Conservation (phyloP, 208 protist species). For the Crithidia sp. region DNA sequence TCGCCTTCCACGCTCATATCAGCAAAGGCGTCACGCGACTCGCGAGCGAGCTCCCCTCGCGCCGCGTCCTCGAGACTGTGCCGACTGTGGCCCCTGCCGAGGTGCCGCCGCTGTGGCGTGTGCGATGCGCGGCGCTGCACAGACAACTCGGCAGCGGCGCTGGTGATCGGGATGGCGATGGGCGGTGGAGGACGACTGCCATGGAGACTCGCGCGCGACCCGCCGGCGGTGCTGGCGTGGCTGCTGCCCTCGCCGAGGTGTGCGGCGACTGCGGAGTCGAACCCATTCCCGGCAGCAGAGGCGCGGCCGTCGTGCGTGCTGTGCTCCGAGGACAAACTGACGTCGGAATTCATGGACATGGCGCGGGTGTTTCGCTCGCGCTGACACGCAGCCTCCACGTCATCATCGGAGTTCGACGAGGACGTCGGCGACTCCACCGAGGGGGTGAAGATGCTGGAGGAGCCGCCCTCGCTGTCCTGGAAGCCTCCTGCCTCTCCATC, state of each 20-base stretch:
- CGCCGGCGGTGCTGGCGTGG: conserved; percentile 1
- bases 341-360: conserved; percentile 7
- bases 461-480: not conserved
- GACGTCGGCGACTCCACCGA: conserved; percentile 30
- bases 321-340: conserved; percentile 25
- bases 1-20: not conserved
- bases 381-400: not conserved
- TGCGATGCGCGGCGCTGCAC: not conserved
- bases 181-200: not conserved
- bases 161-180: no score
- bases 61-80: conserved; percentile 15
- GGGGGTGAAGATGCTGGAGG: conserved; percentile 21
- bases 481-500: not conserved
- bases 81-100: conserved; percentile 3
- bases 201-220: not conserved
- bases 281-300: not conserved
- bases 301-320: conserved; percentile 3
- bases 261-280: not conserved
- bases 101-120: not conserved
- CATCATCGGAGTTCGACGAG: not conserved
- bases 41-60: not conserved
- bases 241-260: not conserved
- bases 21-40: no score
- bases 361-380: not conserved
- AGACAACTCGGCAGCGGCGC: no score